A percentile compares a stretch with the other conserved stretches of the same genome.
phyloP scores from a whole-genome alignment of 495 filamentous ascomycete genomes.

The Penicillium canescens region DNA sequence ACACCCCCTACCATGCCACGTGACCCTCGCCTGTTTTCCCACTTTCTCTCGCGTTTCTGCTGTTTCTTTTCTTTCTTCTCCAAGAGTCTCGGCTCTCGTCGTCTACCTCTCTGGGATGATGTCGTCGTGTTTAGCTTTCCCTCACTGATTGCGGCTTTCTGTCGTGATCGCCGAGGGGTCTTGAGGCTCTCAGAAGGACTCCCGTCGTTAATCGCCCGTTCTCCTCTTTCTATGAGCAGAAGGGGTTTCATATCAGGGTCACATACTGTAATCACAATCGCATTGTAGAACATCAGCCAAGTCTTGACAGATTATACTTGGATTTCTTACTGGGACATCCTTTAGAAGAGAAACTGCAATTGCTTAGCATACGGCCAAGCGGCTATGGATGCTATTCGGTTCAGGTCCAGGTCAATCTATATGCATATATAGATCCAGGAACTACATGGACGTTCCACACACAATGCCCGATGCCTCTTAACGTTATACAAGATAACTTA shows the following conservation, averaged over 20 bases:
- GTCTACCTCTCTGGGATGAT: conserved; percentile 43
- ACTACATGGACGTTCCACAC: too few species aligned
- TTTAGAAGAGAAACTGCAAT: too few species aligned
- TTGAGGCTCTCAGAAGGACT: conserved; percentile 45
- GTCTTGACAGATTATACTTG: not conserved
- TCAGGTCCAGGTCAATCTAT: not conserved
- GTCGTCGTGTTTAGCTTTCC: conserved; percentile 38
- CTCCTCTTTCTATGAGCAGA: conserved; percentile 47
- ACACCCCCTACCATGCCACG: conserved; percentile 6
- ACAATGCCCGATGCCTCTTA: too few species aligned
- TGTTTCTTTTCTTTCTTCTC: conserved; percentile 26
- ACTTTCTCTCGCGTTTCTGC: conserved; percentile 12
- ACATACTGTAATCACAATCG: conserved; percentile 28
- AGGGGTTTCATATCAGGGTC: conserved; percentile 58
- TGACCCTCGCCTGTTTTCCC: conserved; percentile 22
- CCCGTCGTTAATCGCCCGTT: conserved; percentile 63
- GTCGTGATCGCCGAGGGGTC: conserved; percentile 43
- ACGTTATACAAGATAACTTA: too few species aligned
- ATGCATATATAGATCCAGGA: not conserved
- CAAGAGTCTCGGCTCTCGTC: conserved; percentile 51
- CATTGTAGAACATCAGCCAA: not conserved
- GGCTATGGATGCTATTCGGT: not conserved
- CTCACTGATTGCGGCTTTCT: conserved; percentile 53
- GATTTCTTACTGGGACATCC: not conserved
- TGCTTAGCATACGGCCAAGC: too few species aligned